Conservation (phyloP, 1,284 basidiomycete species). For the Rhodofomes roseus region DNA sequence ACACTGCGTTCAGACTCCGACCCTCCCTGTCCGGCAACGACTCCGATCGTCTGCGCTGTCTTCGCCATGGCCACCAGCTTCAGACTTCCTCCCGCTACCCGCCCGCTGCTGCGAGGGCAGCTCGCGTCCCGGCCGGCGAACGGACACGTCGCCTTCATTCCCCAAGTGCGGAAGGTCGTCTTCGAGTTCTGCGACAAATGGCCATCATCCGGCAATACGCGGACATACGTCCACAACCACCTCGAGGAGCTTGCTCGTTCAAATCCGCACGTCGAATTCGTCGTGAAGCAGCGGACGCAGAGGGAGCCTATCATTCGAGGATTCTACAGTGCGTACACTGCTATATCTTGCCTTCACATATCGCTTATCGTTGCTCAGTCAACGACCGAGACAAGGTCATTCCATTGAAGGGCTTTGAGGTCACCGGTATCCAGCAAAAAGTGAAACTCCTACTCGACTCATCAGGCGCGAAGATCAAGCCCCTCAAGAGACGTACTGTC, state of each 20-base stretch:
- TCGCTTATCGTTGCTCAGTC: slow-evolving; percentile 37
- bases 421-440: slow-evolving; percentile 69
- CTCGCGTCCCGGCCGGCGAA: slow-evolving; percentile 64
- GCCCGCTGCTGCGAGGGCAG: slow-evolving; percentile 51
- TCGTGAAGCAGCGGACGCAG: slow-evolving; percentile 69
- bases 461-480: slow-evolving; percentile 79
- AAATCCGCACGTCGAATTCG: slow-evolving; percentile 79
- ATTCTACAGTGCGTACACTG: slow-evolving; percentile 57
- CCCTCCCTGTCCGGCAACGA: background rate
- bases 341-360: slow-evolving; percentile 7
- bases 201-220: slow-evolving; percentile 69
- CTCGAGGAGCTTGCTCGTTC: slow-evolving; percentile 59
- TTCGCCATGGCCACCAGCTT: slow-evolving; percentile 34
- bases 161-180: slow-evolving; percentile 76
- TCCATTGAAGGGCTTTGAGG: slow-evolving; percentile 66
- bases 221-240: slow-evolving; percentile 63
- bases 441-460: slow-evolving; percentile 80
- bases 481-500: slow-evolving; percentile 66
- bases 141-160: slow-evolving; percentile 66
- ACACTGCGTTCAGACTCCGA: slow-evolving; percentile 19
- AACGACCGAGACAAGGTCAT: slow-evolving; percentile 82
- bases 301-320: slow-evolving; percentile 74
- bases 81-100: slow-evolving; percentile 27
- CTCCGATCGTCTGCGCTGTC: background rate
- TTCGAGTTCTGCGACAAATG: slow-evolving; percentile 82